Base-by-base conservation (phyloP, 768 basidiomycete species). In the Phlebiopsis flavidoalba region DNA sequence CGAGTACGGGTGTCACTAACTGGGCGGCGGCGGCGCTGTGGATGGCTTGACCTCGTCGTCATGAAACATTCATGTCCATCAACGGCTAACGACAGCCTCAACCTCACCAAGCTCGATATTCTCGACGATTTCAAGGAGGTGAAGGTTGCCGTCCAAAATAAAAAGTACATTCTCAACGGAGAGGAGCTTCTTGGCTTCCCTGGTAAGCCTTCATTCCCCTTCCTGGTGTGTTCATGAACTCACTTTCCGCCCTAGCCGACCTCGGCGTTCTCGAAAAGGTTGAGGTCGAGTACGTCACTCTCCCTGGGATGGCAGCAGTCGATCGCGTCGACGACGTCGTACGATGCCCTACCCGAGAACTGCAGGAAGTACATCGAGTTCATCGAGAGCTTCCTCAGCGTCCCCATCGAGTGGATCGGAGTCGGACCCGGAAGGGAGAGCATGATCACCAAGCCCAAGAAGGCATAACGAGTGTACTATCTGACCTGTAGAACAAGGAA, bases 41-140 rank as follows among this genome's bases (percentile, higher is more conserved):
- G 97, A 12, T 99, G 97, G 97, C 85, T 99, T 49, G 97, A 99
- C 74, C 80, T 98, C 14, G 93, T 98, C 59, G 93, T 98, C 46
- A 83, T 99, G 80, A 88, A 86, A 72, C 88, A 98, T 74, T 98
- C 96, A 7, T 85, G 80, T 70, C 75, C 63, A 93, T 99, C 81
- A 99, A 99, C 73, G 97, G 97, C 37, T 99, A 98, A n/a, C 73
- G 93, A 96, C 69, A 71, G 75, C 50, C 78, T 98, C 63, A 99
- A 99, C 75, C 81, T 99, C 65, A 99, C 97, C 53, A 99, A 99
- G 73, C 85, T 99, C 51, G 97, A 99, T 68, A 79, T 99, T 15
- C 81, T 99, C 53, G 95, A 98, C 68, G 76, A 79, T 26, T 79
- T 99, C 21, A 71, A 81, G 0, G 91, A 95, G 76, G 91, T 99